Conservation (phyloP, 495 filamentous ascomycete genomes). For the Margaritispora aquatica region DNA sequence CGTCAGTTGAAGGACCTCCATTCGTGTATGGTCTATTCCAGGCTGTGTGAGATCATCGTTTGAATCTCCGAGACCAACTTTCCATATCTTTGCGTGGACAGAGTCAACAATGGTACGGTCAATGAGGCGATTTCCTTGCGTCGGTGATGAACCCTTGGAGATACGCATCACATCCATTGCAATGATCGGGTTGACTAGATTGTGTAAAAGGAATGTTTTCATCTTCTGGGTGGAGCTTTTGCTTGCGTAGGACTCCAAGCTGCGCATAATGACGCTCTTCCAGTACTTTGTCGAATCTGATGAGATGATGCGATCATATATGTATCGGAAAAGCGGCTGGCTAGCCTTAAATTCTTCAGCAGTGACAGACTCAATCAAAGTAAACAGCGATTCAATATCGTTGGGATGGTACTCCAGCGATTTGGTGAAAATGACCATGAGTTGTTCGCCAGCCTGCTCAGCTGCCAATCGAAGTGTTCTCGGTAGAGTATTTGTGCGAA, state of each 20-base stretch:
- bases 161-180: constrained; percentile 89
- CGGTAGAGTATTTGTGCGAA: constrained; percentile 62
- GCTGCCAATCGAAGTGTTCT: constrained; percentile 73
- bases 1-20: constrained; percentile 92
- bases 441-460: constrained; percentile 80
- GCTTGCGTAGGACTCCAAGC: constrained; percentile 80
- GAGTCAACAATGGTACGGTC: constrained; percentile 85
- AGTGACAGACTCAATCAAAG: constrained; percentile 76
- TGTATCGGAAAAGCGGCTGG: constrained; percentile 69
- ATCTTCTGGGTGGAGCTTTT: constrained; percentile 73
- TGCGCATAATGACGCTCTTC: constrained; percentile 74
- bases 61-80: constrained; percentile 73
- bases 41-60: constrained; percentile 80
- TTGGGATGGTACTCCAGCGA: constrained; percentile 67
- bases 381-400: constrained; percentile 85
- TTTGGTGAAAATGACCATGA: constrained; percentile 79
- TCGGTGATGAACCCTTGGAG: constrained; percentile 41
- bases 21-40: constrained; percentile 89
- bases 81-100: constrained; percentile 92
- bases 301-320: constrained; percentile 79
- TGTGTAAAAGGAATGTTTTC: constrained; percentile 87
- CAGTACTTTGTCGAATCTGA: constrained; percentile 86
- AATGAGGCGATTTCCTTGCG: constrained; percentile 67
- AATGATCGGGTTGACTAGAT: constrained; percentile 92
- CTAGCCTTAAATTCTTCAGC: constrained; percentile 72